These are phyloP conservation scores for Solanum habrochaites DNA, from an alignment of 257 asterid genomes.

Conservation along the genomic window DNA sequence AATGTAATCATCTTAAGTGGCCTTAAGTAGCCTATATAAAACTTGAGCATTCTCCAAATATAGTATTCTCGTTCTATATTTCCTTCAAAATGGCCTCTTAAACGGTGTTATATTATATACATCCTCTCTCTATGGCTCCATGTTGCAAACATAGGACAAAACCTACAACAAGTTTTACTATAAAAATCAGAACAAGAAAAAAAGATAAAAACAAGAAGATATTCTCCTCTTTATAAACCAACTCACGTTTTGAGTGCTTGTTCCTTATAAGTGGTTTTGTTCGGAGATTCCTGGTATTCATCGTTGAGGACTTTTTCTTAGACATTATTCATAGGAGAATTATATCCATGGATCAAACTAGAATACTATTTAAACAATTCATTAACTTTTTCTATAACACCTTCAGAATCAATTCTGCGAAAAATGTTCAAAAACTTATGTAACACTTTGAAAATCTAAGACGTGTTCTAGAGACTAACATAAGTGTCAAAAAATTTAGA, in stretches of 20 bases:
- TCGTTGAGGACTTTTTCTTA: constrained; percentile 71
- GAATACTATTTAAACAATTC: constrained; percentile 87
- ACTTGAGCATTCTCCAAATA: too few relatives aligned
- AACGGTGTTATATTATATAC: constrained; percentile 46
- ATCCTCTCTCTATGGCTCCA: constrained; percentile 77
- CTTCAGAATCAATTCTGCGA: constrained; percentile 50
- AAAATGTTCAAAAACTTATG: too few relatives aligned
- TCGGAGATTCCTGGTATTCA: constrained; percentile 64
- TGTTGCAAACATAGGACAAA: constrained; percentile 19
- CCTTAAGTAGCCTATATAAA: too few relatives aligned
- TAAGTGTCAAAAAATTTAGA: too few relatives aligned
- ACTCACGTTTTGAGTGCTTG: too few relatives aligned
- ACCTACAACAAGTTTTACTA: constrained; percentile 5
- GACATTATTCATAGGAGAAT: constrained; percentile 86
- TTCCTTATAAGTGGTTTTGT: too few relatives aligned
- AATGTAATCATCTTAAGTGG: too few relatives aligned
- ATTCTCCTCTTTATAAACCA: too few relatives aligned
- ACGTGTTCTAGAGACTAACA: too few relatives aligned
- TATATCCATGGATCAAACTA: constrained; percentile 74
- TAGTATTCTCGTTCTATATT: too few relatives aligned
- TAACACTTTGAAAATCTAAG: too few relatives aligned
- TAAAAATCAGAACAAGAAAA: background rate
- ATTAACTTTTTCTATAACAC: constrained; percentile 83
- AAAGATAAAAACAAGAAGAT: too few relatives aligned
- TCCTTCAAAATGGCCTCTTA: constrained; percentile 63